Conservation (phyloP, 768 basidiomycete species). For the Rhodotorula toruloides region DNA sequence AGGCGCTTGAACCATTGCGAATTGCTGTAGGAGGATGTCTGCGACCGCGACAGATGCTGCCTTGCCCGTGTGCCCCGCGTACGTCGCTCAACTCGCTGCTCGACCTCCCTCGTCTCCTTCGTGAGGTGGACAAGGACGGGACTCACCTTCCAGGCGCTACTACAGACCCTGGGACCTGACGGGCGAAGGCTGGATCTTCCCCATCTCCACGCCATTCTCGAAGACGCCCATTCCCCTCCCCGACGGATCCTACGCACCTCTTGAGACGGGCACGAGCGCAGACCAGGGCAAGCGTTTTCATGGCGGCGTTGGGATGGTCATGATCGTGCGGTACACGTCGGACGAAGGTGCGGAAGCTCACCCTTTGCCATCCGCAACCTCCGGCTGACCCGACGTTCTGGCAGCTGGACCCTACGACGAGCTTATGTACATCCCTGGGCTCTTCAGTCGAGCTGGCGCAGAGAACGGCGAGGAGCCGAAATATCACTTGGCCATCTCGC, state of each 20-base stretch:
- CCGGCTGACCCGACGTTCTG: too few species aligned
- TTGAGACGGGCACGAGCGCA: slow-evolving; percentile 3
- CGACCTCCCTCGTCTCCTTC: not conserved
- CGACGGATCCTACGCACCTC: not conserved
- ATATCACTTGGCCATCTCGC: slow-evolving; percentile 12
- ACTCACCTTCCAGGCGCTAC: not conserved
- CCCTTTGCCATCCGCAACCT: not conserved
- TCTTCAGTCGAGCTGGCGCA: slow-evolving; percentile 2
- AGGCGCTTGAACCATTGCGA: too few species aligned
- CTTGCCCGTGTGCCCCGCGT: not conserved
- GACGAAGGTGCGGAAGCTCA: not conserved
- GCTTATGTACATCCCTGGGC: slow-evolving; percentile 15
- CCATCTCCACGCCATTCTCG: slow-evolving; percentile 19
- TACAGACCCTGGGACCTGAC: slow-evolving; percentile 18
- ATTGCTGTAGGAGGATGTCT: not conserved
- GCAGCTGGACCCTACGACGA: slow-evolving; percentile 27
- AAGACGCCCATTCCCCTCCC: slow-evolving; percentile 11
- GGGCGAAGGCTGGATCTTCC: slow-evolving; percentile 23
- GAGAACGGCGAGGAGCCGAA: not conserved
- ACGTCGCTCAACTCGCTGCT: not conserved
- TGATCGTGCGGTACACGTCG: slow-evolving; percentile 12
- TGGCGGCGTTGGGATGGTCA: slow-evolving; percentile 18
- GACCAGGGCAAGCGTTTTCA: slow-evolving; percentile 7
- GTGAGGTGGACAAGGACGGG: not conserved
- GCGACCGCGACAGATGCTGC: not conserved